Evolutionary conservation across 768 basidiomycete species (phyloP).

Genomic region (Amanita pseudoporphyria): DNA sequence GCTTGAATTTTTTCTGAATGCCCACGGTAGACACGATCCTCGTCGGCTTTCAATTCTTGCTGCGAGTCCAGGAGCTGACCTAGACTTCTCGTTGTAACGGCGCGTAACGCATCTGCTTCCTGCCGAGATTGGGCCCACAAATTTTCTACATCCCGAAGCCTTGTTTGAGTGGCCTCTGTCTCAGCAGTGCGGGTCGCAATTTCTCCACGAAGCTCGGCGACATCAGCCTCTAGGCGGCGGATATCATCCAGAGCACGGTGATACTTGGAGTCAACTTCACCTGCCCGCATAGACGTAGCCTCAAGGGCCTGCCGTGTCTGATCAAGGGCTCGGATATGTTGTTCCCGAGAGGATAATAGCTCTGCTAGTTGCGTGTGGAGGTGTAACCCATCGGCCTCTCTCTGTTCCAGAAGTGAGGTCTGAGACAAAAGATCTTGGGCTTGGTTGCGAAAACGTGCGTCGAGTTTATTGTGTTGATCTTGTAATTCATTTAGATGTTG

Average conservation of each 20-base stretch:
- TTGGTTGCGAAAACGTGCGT: constrained; percentile 65
- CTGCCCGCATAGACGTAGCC: constrained; percentile 65
- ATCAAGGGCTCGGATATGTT: constrained; percentile 82
- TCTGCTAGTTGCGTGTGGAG: constrained; percentile 64
- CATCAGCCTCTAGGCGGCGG: constrained; percentile 59
- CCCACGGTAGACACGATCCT: constrained; percentile 64
- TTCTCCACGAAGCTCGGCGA: constrained; percentile 74
- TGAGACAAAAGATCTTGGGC: constrained; percentile 65
- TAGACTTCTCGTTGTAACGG: constrained; percentile 76
- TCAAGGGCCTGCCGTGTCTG: constrained; percentile 73
- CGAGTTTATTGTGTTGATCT: constrained; percentile 46
- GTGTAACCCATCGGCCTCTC: constrained; percentile 66
- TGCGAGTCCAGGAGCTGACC: constrained; percentile 86
- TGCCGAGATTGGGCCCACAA: constrained; percentile 88
- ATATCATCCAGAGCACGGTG: constrained; percentile 63
- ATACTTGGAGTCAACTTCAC: constrained; percentile 71
- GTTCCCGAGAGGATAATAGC: constrained; percentile 58
- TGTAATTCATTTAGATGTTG: constrained; percentile 67
- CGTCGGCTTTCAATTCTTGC: constrained; percentile 74
- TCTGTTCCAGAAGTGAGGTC: constrained; percentile 65
- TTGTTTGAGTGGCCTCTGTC: constrained; percentile 54
- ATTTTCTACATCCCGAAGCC: constrained; percentile 76
- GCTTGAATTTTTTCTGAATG: constrained; percentile 78
- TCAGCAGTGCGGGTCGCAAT: constrained; percentile 69
- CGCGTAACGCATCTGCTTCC: constrained; percentile 85